A percentile compares a stretch with the other conserved stretches of the same genome.
Conservation (phyloP, 148 eudicot genomes). For the Salicornia ramosissima region DNA sequence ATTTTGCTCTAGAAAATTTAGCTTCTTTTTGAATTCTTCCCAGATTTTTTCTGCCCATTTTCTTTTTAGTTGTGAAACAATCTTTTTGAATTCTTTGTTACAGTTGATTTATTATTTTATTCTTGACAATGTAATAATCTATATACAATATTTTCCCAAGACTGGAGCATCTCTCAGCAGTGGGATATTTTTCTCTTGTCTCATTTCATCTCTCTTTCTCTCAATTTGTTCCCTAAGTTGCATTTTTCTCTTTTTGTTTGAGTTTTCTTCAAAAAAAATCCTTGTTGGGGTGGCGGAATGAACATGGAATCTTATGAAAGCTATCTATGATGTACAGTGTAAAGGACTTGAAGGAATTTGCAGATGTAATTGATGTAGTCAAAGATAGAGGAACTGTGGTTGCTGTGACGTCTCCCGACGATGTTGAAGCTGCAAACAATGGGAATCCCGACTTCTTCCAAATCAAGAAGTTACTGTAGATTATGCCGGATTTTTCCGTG, state of each 20-base stretch:
- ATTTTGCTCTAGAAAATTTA: neutral
- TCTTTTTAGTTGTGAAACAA: neutral
- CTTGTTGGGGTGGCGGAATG: neutral
- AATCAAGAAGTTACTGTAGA: conserved; percentile 64
- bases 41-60: no score
- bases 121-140: no score
- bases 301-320: neutral
- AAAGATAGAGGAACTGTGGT: conserved; percentile 82
- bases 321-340: conserved; percentile 36
- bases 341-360: conserved; percentile 86
- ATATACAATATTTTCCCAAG: neutral
- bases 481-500: no score
- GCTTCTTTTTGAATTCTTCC: neutral
- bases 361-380: conserved; percentile 61
- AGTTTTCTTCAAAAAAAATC: neutral
- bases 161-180: neutral
- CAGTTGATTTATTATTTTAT: no score
- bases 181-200: no score
- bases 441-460: conserved; percentile 54
- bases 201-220: neutral
- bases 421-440: conserved; percentile 71
- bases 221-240: neutral
- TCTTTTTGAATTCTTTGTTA: neutral
- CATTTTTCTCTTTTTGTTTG: neutral
- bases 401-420: conserved; percentile 92